Base-by-base conservation (phyloP, 2,329 filamentous ascomycete species). In the Xylaria arbuscula region DNA sequence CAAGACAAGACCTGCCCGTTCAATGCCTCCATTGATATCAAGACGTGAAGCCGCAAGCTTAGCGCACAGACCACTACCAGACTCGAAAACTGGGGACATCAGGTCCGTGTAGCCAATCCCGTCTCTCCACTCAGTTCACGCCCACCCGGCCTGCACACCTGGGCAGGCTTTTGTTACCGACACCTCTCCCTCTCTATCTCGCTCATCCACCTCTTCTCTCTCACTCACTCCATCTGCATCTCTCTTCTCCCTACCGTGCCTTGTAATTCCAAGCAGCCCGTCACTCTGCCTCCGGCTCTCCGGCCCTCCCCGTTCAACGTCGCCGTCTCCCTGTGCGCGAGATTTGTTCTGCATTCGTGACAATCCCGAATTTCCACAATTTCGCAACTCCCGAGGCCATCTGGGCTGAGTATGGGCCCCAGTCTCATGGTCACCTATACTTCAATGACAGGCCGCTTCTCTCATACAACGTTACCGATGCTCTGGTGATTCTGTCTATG, bases 131-230 rank as follows among this genome's bases (percentile, higher is more conserved):
- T 69, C 59, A 62, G 65, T 56, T 70, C 69, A 69, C 69, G 34
- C 70, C 69, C 68, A 64, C 66, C 61, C 58, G 40, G 57, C 34
- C 66, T 53, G 40, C 15, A 63, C 65, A 63, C 34, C 66, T 53
- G 40, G 15, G 66, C 65, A 63, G 67, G 64, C 57, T 68, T 62
- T 72, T 65, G 70, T 70, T 72, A 64, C 67, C 70, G 51, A 66
- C 69, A 70, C 70, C 59, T 69, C 67, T 62, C 67, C 53, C 65
- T 68, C 69, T 70, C 53, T 57, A 67, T 67, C 61, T 69, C 60
- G 62, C 70, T 67, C 66, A 71, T 58, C 64, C 56, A 34, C 32
- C 55, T 67, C 57, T 64, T 28, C 55, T 64, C 68, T 70, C 38
- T 64, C 60, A 67, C 60, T 64, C 47, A 28, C 28, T 28, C 62